These are phyloP conservation scores for Cordyceps militaris DNA, from an alignment of 2,329 filamentous ascomycete genomes.

Conservation along the genomic window DNA sequence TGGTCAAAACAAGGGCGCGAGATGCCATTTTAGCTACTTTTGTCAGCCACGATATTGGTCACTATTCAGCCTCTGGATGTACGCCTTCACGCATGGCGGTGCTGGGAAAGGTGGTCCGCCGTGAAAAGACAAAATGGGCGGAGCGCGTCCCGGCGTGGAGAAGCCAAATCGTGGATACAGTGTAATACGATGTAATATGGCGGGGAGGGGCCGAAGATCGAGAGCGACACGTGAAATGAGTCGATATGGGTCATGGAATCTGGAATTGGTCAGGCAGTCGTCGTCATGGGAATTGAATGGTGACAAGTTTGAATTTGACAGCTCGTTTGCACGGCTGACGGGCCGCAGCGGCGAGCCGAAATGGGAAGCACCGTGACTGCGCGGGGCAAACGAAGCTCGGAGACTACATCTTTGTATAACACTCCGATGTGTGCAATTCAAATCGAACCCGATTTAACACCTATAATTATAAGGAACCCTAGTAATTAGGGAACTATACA, in stretches of 20 bases:
- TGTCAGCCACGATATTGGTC: neutral
- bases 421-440: no score
- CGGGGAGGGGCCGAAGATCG: neutral
- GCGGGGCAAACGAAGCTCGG: neutral
- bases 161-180: neutral
- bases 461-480: no score
- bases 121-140: neutral
- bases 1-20: slow-evolving; percentile 3
- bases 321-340: neutral
- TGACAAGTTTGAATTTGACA: neutral
- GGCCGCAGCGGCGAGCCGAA: slow-evolving; percentile 11
- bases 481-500: no score
- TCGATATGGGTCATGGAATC: neutral
- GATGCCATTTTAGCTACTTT: neutral
- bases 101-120: neutral
- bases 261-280: neutral
- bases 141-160: neutral
- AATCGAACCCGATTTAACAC: no score
- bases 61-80: neutral
- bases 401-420: neutral
- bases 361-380: neutral
- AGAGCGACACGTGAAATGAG: neutral
- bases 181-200: no score
- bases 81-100: neutral
- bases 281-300: neutral